Evolutionary conservation across 2,329 filamentous ascomycete genomes (phyloP).

Genomic region (Fusarium siculi): DNA sequence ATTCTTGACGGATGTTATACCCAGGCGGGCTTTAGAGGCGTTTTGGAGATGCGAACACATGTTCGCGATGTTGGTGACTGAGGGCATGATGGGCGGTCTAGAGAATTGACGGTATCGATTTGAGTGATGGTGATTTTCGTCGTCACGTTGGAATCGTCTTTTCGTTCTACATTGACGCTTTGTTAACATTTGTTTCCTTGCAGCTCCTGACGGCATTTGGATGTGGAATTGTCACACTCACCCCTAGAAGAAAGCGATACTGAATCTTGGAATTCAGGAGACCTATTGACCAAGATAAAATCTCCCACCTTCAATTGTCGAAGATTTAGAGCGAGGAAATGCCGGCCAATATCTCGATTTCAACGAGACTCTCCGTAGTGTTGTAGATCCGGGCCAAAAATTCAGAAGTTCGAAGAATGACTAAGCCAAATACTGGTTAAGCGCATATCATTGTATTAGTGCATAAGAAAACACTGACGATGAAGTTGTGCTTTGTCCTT

Average conservation of each 20-base stretch:
- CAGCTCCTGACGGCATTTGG: neutral
- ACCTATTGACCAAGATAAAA: neutral
- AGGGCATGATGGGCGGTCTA: slow-evolving; percentile 48
- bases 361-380: slow-evolving; percentile 14
- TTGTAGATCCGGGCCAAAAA: slow-evolving; percentile 36
- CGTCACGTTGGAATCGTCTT: neutral
- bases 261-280: neutral
- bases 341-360: slow-evolving; percentile 20
- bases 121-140: neutral
- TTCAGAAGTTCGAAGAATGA: slow-evolving; percentile 33
- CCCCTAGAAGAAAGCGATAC: slow-evolving; percentile 12
- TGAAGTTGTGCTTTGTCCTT: neutral
- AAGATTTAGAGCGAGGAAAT: slow-evolving; percentile 22
- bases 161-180: slow-evolving; percentile 5
- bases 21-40: slow-evolving; percentile 83
- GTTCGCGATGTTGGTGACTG: slow-evolving; percentile 77
- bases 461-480: slow-evolving; percentile 6
- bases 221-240: slow-evolving; percentile 6
- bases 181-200: slow-evolving; percentile 10
- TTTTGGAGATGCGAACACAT: slow-evolving; percentile 94
- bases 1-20: slow-evolving; percentile 83
- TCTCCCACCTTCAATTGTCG: slow-evolving; percentile 3
- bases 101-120: neutral
- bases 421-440: slow-evolving; percentile 28
- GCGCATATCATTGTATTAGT: slow-evolving; percentile 14